Conservation (phyloP, 2,329 filamentous ascomycete genomes). For the Ceratocystis smalleyi region DNA sequence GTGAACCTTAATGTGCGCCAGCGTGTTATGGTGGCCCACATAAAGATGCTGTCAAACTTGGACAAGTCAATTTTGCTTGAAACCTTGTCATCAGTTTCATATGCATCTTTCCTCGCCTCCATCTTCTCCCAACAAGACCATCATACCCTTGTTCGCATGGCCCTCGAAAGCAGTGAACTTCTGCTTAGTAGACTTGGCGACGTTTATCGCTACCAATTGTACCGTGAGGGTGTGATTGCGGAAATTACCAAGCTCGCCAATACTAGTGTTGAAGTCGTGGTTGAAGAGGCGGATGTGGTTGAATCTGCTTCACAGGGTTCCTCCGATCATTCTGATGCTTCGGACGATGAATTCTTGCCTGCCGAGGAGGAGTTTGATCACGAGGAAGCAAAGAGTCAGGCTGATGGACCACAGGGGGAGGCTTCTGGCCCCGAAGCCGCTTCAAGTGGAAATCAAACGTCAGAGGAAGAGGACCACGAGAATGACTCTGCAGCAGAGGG, state of each 20-base stretch:
- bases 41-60: conserved; percentile 97
- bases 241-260: conserved; percentile 71
- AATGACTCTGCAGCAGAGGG: conserved; percentile 9
- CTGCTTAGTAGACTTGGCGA: conserved; percentile 68
- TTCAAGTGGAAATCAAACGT: conserved; percentile 2
- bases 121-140: conserved; percentile 95
- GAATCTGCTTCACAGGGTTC: conserved; percentile 17
- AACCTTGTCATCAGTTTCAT: conserved; percentile 72
- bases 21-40: conserved; percentile 85
- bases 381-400: conserved; percentile 15
- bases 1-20: conserved; percentile 90
- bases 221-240: conserved; percentile 85
- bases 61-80: conserved; percentile 72
- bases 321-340: conserved; percentile 19
- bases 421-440: neutral
- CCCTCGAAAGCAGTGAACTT: conserved; percentile 77
- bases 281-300: conserved; percentile 21
- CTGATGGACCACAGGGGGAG: conserved; percentile 20
- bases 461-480: conserved; percentile 1
- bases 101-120: conserved; percentile 86
- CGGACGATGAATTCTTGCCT: conserved; percentile 22
- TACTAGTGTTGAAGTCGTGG: conserved; percentile 17
- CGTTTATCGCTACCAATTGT: conserved; percentile 91
- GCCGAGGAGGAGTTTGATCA: conserved; percentile 19
- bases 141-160: conserved; percentile 67